Evolutionary conservation across 257 asterid genomes (phyloP).

Genomic region (Solanum chmielewskii): DNA sequence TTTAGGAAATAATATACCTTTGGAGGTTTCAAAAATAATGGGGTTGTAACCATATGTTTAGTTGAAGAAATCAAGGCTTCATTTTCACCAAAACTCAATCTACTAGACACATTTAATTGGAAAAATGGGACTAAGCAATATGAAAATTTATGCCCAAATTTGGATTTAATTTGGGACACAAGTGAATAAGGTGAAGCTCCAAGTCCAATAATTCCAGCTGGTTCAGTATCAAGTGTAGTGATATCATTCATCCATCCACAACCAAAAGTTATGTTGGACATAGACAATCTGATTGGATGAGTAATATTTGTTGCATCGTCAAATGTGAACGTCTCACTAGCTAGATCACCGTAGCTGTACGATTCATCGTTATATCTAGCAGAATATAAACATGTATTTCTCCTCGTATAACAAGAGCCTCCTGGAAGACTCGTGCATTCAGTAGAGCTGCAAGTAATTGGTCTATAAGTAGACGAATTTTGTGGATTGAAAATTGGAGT

Average conservation of each 20-base stretch:
- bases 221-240: constrained; percentile 8
- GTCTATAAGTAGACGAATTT: constrained; percentile 33
- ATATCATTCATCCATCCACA: constrained; percentile 32
- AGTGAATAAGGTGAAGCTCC: constrained; percentile 43
- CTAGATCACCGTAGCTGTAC: constrained; percentile 27
- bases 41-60: constrained; percentile 30
- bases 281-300: background rate
- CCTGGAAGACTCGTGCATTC: constrained; percentile 7
- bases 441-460: constrained; percentile 21
- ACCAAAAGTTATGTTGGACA: constrained; percentile 29
- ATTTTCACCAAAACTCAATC: constrained; percentile 31
- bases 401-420: background rate
- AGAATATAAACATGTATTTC: constrained; percentile 14
- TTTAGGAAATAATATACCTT: constrained; percentile 33
- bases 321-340: constrained; percentile 37
- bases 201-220: constrained; percentile 59
- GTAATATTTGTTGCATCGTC: constrained; percentile 4
- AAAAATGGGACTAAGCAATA: constrained; percentile 41
- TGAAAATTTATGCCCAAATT: constrained; percentile 38
- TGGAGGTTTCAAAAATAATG: constrained; percentile 10
- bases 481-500: constrained; percentile 27
- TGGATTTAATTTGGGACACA: constrained; percentile 28
- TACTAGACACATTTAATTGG: constrained; percentile 14
- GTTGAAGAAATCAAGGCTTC: constrained; percentile 27
- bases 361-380: constrained; percentile 26